Base-by-base conservation (phyloP, 140 eudicot genomes). In the Stevia rebaudiana region DNA sequence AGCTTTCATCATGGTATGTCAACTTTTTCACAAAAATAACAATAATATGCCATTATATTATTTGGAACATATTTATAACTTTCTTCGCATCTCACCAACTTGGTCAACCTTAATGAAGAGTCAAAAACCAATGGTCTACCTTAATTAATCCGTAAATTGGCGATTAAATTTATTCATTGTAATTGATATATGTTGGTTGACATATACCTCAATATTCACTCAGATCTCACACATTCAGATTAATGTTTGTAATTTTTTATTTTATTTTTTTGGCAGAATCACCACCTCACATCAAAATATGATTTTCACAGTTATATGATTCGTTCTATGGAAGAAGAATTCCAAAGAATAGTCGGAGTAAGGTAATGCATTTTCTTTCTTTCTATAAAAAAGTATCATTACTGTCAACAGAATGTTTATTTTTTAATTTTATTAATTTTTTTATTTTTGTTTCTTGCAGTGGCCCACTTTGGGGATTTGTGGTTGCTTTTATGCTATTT, bases 221-320 rank as follows among this genome's bases (percentile, higher is more conserved):
- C 3, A 30, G 30, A 37, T 10, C 10, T 11, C 61, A 50, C 58
- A 65, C 47, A 42, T 51, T 43, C 6, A 74, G 60, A 59, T 61
- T 43, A 50, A 70, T 73, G 79, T 71, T 84, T 61, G 72, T 71
- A 37, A 21, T 58, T 72, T 13, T 61, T 48, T 61, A 50, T 54
- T 80, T 68, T 69, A 78, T 77, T 83, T 80, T 64, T 83, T 73
- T 85, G 84, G 80, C 98, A 92, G 98, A 92, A 85, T 62, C 98
- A 92, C 92, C 77, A 92, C 84, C 98, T 92, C 78, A 81, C 90
- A 65, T 81, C 89, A 76, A 92, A 73, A 79, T 92, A 92, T 78
- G 98, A 92, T 86, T 92, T 92, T 81, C 98, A 92, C 88, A 88
- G 96, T 86, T 92, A 92, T 73, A 92, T 92, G 98, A 75, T 92